Conservation (phyloP, 2,329 filamentous ascomycete genomes). For the Cordyceps farinosa region DNA sequence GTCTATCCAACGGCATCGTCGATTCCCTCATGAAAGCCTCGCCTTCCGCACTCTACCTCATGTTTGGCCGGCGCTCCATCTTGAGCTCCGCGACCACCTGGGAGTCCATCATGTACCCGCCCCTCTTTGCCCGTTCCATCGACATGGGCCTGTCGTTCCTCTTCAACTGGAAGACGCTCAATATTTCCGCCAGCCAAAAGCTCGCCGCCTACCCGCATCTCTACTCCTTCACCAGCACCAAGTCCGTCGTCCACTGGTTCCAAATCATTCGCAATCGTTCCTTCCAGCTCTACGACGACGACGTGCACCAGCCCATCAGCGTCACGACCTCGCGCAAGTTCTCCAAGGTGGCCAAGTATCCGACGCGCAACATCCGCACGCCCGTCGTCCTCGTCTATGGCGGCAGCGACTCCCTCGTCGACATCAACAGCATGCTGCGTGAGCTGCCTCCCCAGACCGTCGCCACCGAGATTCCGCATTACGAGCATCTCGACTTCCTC, state of each 20-base stretch:
- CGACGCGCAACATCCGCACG: conserved; percentile 94
- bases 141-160: conserved; percentile 77
- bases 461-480: conserved; percentile 82
- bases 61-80: conserved; percentile 89
- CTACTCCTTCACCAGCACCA: conserved; percentile 95
- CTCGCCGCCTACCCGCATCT: conserved; percentile 92
- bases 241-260: conserved; percentile 98
- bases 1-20: conserved; percentile 83
- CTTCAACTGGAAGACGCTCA: conserved; percentile 83
- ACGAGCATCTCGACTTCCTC: conserved; percentile 94
- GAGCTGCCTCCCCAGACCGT: conserved; percentile 83
- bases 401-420: conserved; percentile 87
- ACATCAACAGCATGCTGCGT: conserved; percentile 87
- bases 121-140: conserved; percentile 84
- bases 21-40: conserved; percentile 92
- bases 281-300: conserved; percentile 99
- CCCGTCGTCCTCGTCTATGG: conserved; percentile 93
- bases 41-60: conserved; percentile 84
- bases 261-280: conserved; percentile 95
- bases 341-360: conserved; percentile 94
- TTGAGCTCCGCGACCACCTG: conserved; percentile 93
- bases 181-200: conserved; percentile 84
- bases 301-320: conserved; percentile 73
- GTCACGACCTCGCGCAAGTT: conserved; percentile 72
- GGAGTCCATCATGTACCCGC: conserved; percentile 93